A percentile compares a stretch with the other conserved stretches of the same genome.
These are phyloP conservation scores for Raphanus sativus DNA, from an alignment of 345 rosid species.

Conservation along the genomic window DNA sequence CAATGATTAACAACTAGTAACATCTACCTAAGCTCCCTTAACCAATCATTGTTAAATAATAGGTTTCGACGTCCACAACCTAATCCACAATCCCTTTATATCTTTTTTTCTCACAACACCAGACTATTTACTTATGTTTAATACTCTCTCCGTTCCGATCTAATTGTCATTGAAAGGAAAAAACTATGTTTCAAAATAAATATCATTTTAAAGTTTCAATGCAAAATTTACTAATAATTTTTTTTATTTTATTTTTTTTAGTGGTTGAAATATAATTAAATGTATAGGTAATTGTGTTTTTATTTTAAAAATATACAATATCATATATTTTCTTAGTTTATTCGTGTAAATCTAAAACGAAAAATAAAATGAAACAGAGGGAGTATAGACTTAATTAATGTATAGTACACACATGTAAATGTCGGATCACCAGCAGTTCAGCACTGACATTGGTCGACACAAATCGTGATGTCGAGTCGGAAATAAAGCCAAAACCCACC, in stretches of 20 bases:
- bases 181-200: too few relatives aligned
- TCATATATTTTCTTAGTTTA: too few relatives aligned
- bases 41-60: conserved; percentile 9
- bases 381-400: background rate
- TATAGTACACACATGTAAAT: conserved; percentile 2
- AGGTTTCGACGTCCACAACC: conserved; percentile 15
- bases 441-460: conserved; percentile 16
- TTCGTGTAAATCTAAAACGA: too few relatives aligned
- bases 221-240: too few relatives aligned
- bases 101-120: background rate
- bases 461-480: background rate
- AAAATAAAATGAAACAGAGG: too few relatives aligned
- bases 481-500: background rate
- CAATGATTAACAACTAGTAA: background rate
- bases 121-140: background rate
- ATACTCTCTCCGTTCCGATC: too few relatives aligned
- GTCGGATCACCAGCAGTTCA: conserved; percentile 7
- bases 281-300: too few relatives aligned
- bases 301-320: too few relatives aligned
- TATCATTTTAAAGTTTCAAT: too few relatives aligned
- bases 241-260: too few relatives aligned
- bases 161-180: too few relatives aligned
- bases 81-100: conserved; percentile 7
- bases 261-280: too few relatives aligned
- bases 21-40: background rate